Percentiles rank a stretch among this genome's conserved stretches.
These are phyloP conservation scores for Cadophora sp. DNA, from an alignment of 2,329 filamentous ascomycete species.

Conservation along the genomic window DNA sequence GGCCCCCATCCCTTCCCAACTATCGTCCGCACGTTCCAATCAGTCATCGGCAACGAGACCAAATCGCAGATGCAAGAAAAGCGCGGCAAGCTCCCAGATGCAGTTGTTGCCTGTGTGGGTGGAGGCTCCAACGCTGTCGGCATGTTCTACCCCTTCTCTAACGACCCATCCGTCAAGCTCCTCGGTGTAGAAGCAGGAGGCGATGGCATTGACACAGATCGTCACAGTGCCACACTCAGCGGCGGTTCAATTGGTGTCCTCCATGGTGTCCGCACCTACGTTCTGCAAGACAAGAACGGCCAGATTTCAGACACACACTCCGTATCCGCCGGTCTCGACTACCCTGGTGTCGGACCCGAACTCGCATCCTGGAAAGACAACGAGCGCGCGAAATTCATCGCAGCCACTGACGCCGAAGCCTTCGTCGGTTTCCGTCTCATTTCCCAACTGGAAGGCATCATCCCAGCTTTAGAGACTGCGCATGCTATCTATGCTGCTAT, in stretches of 20 bases:
- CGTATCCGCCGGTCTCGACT: slow-evolving; percentile 94
- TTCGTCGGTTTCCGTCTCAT: slow-evolving; percentile 87
- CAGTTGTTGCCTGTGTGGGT: slow-evolving; percentile 94
- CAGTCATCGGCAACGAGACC: slow-evolving; percentile 93
- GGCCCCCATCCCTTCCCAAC: slow-evolving; percentile 98
- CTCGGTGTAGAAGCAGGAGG: slow-evolving; percentile 95
- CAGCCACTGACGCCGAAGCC: slow-evolving; percentile 90
- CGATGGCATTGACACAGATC: slow-evolving; percentile 84
- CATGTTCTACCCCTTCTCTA: slow-evolving; percentile 97
- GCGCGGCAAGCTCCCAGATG: slow-evolving; percentile 89
- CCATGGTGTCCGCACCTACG: slow-evolving; percentile 94
- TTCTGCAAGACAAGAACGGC: slow-evolving; percentile 90
- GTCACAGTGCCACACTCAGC: slow-evolving; percentile 87
- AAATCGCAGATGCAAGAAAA: slow-evolving; percentile 88
- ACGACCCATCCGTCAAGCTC: slow-evolving; percentile 84
- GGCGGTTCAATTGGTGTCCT: slow-evolving; percentile 90
- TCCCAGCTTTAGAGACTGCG: slow-evolving; percentile 91
- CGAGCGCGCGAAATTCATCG: slow-evolving; percentile 84
- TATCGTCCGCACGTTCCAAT: slow-evolving; percentile 97
- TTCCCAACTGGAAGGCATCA: slow-evolving; percentile 91
- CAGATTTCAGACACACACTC: slow-evolving; percentile 97
- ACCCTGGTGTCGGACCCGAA: slow-evolving; percentile 95
- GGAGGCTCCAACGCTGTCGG: slow-evolving; percentile 94
- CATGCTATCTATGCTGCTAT: slow-evolving; percentile 92
- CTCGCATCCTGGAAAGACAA: slow-evolving; percentile 92